Conservation (phyloP, 176 grass and related monocot genomes). For the Raddia distichophylla region DNA sequence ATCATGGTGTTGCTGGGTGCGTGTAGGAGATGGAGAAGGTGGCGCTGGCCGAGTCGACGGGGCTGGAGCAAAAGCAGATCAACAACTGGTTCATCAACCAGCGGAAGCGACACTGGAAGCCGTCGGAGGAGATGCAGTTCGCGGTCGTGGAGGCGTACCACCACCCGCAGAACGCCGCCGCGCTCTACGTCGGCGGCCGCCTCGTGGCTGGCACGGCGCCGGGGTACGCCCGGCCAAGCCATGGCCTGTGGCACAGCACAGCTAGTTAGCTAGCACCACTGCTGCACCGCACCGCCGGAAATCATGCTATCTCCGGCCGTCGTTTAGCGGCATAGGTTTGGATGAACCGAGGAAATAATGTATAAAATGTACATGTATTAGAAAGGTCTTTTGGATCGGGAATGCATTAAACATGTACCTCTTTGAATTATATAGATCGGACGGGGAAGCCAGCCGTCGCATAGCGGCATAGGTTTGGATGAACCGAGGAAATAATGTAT, state of each 20-base stretch:
- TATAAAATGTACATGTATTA: not conserved
- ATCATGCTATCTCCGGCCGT: not conserved
- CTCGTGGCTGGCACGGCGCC: slow-evolving; percentile 5
- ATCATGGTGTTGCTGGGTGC: not conserved
- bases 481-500: not conserved
- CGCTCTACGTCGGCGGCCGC: slow-evolving; percentile 24
- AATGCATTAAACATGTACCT: not conserved
- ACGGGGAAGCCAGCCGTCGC: no score
- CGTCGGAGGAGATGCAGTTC: slow-evolving; percentile 54
- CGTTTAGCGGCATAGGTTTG: not conserved
- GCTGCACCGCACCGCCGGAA: not conserved
- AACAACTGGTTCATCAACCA: slow-evolving; percentile 67
- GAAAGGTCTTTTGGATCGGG: not conserved
- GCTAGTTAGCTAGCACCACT: not conserved
- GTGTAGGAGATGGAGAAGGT: slow-evolving; percentile 55
- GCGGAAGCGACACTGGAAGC: slow-evolving; percentile 66
- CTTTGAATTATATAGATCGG: not conserved
- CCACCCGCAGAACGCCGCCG: not conserved
- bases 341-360: not conserved
- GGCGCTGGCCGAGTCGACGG: slow-evolving; percentile 45
- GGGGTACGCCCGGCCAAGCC: not conserved
- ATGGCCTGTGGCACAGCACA: slow-evolving; percentile 20
- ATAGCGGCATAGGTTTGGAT: not conserved
- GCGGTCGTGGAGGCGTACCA: slow-evolving; percentile 41
- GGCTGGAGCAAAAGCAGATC: slow-evolving; percentile 60